Evolutionary conservation across 2,329 filamentous ascomycete genomes (phyloP), one percentile per base, ranked within the genome.

Genomic region (Aspergillus alliaceus): DNA sequence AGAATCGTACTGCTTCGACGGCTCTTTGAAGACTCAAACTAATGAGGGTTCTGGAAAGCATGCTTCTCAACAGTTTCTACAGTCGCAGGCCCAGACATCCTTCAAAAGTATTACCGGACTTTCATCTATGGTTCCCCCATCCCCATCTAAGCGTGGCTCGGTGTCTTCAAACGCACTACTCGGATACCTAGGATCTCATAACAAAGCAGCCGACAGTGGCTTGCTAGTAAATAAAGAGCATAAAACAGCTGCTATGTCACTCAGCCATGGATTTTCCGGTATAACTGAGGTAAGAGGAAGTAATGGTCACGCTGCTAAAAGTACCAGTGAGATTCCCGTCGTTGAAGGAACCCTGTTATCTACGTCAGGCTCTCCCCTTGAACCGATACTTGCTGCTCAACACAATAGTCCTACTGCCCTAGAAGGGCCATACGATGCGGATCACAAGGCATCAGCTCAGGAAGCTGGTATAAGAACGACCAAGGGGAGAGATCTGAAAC

Each of bases 71-170:
- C 49, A 58, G 29, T 27, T 24, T 24, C 58, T 70, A n/a, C 56
- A 61, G 32, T 69, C 67, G 7, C 69, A 71, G 32, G 22, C 60
- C 6, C 69, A 70, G 40, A 12, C 65, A 18, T 54, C 62, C 25
- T 24, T 53, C 20, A 24, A 65, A 37, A 29, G 12, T 34, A 39
- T 29, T 25, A 20, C 27, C 20, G n/a, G 20, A 29, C 29, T 20
- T 20, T 20, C 32, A 25, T 24, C 34, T 7, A 14, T 25, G 8
- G 24, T n/a, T 27, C 22, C 22, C 31, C 25, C 24, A 34, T 27
- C 7, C n/a, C 40, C 25, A 44, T 18, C 34, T 34, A 39, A 37
- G 29, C 22, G 29, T 24, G 14, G 37, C 31, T 37, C 56, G 12
- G 12, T 12, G 11, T 32, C 35, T 25, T 51, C 55, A 3, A 32